Base-by-base conservation (phyloP, 2,329 filamentous ascomycete species). In the Ascochyta rabiei region DNA sequence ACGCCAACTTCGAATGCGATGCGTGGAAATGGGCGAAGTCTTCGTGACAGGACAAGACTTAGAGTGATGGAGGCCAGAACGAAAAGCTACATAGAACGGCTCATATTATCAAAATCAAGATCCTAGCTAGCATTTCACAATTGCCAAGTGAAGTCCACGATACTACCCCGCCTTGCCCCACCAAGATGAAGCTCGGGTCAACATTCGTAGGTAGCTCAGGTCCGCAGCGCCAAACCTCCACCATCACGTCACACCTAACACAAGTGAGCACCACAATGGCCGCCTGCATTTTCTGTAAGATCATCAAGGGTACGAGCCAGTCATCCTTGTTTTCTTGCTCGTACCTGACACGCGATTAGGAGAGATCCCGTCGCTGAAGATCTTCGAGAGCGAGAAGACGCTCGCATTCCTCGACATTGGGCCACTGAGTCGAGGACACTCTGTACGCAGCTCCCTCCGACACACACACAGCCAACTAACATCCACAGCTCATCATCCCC, bases 341-440 rank as follows among this genome's bases (percentile, higher is more conserved):
- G n/a, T 35, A 52, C 37, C 58, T 61, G 50, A 63, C 56, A 19
- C 12, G 26, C 13, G 13, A n/a, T 21, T 19, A 97, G 93, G 93
- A 63, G 93, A 98, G 59, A 97, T 99, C 75, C 95, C 95, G 43
- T 93, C 87, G 67, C 89, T 98, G 82, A 99, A 97, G 84, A 87
- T 99, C 78, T 93, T 91, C 74, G 95, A 99, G 80, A 95, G 86
- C 68, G 90, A 96, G 33, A 96, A 93, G 80, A 90, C 93, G 40
- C 83, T 96, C 59, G 95, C 95, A 9, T 99, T 99, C 77, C 89
- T 99, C 63, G 95, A 99, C 76, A 97, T 99, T 78, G 88, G 91
- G 62, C 95, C 95, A 4, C 80, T 98, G 19, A 91, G 88, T 76
- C 85, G 85, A 71, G 95, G 95, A 52, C 95, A 99, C 72, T 90